phyloP scores from a whole-genome alignment of 169 alveolate genomes.

The Plasmodium vivax region DNA sequence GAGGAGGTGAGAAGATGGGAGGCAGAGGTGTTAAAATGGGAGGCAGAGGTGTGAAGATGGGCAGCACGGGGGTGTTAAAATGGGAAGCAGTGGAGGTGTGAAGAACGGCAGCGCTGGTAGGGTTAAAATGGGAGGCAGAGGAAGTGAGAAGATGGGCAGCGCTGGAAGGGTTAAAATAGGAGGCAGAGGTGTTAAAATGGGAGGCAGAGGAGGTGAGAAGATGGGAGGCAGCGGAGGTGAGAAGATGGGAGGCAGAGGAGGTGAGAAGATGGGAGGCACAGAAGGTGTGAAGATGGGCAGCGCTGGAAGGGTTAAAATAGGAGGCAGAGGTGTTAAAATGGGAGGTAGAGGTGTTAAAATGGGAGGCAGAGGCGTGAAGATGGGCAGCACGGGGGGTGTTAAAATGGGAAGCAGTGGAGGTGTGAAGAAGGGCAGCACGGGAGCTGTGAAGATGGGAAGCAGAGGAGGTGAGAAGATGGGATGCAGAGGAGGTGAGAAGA shows the following conservation, averaged over 20 bases:
- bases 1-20: background rate
- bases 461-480: background rate
- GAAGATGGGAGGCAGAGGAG: background rate
- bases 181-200: too few species aligned
- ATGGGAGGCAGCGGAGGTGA: background rate
- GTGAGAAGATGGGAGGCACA: too few species aligned
- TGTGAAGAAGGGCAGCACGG: background rate
- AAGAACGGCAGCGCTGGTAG: too few species aligned
- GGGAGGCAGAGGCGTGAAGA: too few species aligned
- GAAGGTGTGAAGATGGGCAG: background rate
- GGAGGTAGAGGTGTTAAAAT: too few species aligned
- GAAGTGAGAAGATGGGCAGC: background rate
- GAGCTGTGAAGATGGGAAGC: background rate
- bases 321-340: too few species aligned
- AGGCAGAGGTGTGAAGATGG: background rate
- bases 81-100: background rate
- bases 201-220: background rate
- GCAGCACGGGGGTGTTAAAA: background rate
- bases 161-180: background rate
- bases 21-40: background rate
- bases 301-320: background rate
- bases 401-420: too few species aligned
- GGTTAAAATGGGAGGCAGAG: too few species aligned
- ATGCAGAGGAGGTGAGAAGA: background rate
- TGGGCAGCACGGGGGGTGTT: too few species aligned